Conservation (phyloP, 306 rosid species). For the Carpinus fangiana region DNA sequence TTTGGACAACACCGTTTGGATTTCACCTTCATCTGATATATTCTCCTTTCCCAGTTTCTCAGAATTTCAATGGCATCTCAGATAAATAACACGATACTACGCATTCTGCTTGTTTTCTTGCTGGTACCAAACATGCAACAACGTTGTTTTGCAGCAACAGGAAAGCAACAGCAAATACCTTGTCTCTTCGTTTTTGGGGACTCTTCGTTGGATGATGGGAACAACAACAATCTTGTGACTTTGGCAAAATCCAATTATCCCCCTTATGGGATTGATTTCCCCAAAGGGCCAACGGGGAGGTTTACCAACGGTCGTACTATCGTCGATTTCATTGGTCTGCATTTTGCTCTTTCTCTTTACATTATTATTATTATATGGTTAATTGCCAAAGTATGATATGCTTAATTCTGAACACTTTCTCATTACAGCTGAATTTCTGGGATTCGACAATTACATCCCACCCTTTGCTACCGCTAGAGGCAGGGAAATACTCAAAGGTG, state of each 20-base stretch:
- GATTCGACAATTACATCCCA: not conserved
- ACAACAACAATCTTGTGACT: slow-evolving; percentile 18
- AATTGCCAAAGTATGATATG: too few species aligned
- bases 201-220: slow-evolving; percentile 28
- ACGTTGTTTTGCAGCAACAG: not conserved
- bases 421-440: slow-evolving; percentile 1
- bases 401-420: not conserved
- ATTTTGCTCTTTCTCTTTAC: not conserved
- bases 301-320: slow-evolving; percentile 15
- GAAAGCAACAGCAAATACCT: slow-evolving; percentile 3
- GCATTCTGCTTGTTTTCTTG: not conserved
- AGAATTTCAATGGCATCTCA: not conserved
- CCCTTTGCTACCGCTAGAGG: not conserved
- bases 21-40: too few species aligned
- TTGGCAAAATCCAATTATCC: slow-evolving; percentile 11
- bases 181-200: slow-evolving; percentile 38
- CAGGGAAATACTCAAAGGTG: not conserved
- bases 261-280: slow-evolving; percentile 36
- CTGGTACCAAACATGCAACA: not conserved
- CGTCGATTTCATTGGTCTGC: not conserved
- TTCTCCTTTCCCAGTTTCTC: not conserved
- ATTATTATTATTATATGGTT: too few species aligned
- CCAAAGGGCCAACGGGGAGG: slow-evolving; percentile 8
- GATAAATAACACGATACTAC: not conserved
- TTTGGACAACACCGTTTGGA: too few species aligned